A percentile compares a stretch with the other conserved stretches of the same genome.
Conservation (phyloP, 2,329 filamentous ascomycete species). For the Ophiostoma sp. region DNA sequence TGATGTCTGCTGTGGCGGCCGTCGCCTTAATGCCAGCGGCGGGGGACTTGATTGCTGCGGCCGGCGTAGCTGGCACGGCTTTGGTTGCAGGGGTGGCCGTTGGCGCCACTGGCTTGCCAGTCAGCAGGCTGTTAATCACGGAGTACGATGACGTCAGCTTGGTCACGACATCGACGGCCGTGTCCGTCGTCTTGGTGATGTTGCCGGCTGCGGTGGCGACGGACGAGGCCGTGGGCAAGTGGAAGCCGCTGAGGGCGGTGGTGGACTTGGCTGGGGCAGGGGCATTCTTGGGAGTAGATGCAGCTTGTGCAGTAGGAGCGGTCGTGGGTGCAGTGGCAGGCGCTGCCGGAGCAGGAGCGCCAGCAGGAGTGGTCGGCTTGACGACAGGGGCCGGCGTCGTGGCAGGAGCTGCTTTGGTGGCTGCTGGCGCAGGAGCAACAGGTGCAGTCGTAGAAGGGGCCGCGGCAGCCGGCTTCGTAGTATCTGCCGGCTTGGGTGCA, state of each 20-base stretch:
- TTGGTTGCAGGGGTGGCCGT: not conserved
- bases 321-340: not conserved
- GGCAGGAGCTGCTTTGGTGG: not conserved
- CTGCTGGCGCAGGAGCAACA: not conserved
- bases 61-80: too few species aligned
- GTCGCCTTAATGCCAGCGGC: not conserved
- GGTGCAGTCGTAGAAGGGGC: not conserved
- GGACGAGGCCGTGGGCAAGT: not conserved
- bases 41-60: not conserved
- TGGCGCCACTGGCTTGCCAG: not conserved
- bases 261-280: not conserved
- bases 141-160: slow-evolving; percentile 11
- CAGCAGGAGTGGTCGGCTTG: not conserved
- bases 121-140: slow-evolving; percentile 6
- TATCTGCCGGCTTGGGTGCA: not conserved
- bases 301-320: not conserved
- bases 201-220: not conserved
- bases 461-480: not conserved
- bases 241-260: not conserved
- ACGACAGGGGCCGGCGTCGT: too few species aligned
- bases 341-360: not conserved
- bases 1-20: not conserved
- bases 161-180: not conserved
- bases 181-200: slow-evolving; percentile 3
- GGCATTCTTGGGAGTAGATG: not conserved